These are phyloP conservation scores for Diaporthe vaccinii DNA, from an alignment of 2,329 filamentous ascomycete species.

Conservation along the genomic window DNA sequence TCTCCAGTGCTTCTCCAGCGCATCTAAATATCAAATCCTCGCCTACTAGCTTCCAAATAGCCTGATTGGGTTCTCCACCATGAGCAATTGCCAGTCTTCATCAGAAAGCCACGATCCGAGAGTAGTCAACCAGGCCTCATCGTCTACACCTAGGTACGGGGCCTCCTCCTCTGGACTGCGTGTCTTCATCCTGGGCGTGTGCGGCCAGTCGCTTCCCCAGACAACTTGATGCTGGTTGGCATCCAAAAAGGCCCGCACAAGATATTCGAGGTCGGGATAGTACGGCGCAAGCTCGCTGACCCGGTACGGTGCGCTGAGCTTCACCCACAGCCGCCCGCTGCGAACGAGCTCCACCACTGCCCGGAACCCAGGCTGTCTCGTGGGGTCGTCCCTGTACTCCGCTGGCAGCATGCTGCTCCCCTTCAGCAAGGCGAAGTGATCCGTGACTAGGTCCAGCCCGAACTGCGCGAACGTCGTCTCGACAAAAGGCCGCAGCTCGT, in stretches of 20 bases:
- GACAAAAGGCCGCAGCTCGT: conserved; percentile 45
- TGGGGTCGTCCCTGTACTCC: conserved; percentile 44
- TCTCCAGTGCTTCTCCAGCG: too few species aligned
- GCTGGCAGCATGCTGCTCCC: conserved; percentile 49
- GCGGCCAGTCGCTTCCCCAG: conserved; percentile 57
- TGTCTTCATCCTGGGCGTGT: conserved; percentile 54
- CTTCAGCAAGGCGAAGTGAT: conserved; percentile 55
- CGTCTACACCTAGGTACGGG: conserved; percentile 45
- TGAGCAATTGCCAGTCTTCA: conserved; percentile 7
- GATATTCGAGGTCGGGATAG: conserved; percentile 49
- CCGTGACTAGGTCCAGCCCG: conserved; percentile 50
- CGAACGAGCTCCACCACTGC: conserved; percentile 50
- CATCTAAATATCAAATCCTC: too few species aligned
- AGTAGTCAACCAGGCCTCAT: conserved; percentile 45
- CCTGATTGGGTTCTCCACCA: neutral
- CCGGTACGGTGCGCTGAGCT: conserved; percentile 55
- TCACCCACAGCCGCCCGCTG: conserved; percentile 52
- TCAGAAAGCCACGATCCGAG: conserved; percentile 45
- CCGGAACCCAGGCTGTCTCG: conserved; percentile 48
- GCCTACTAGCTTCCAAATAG: conserved; percentile 1
- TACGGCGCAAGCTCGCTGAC: conserved; percentile 48
- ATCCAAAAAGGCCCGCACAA: conserved; percentile 50
- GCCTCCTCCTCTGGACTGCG: conserved; percentile 51
- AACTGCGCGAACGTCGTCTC: conserved; percentile 42
- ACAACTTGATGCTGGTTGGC: conserved; percentile 51